Conservation (phyloP, 306 rosid genomes). For the Hippophae rhamnoides region DNA sequence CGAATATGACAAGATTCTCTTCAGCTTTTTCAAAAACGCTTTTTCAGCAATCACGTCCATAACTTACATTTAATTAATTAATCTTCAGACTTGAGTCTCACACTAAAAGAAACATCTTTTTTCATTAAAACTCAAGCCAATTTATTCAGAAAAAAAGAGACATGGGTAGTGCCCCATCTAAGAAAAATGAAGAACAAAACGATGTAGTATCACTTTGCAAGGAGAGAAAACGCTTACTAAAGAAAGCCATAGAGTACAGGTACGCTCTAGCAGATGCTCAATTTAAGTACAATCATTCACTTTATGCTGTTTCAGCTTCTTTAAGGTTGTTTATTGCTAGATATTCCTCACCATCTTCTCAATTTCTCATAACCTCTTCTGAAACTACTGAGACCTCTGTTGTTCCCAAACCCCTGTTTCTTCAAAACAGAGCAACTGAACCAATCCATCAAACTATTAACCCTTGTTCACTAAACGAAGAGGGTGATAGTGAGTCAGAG, state of each 20-base stretch:
- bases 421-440: slow-evolving; percentile 17
- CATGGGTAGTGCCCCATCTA: slow-evolving; percentile 26
- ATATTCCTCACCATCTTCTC: slow-evolving; percentile 24
- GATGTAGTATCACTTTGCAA: slow-evolving; percentile 19
- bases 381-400: slow-evolving; percentile 3
- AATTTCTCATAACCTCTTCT: slow-evolving; percentile 15
- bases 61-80: background rate
- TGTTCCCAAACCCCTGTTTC: slow-evolving; percentile 10
- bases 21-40: slow-evolving; percentile 1
- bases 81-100: background rate
- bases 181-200: slow-evolving; percentile 11
- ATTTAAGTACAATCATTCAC: slow-evolving; percentile 23
- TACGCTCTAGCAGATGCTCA: slow-evolving; percentile 27
- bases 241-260: slow-evolving; percentile 22
- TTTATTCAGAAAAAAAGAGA: slow-evolving; percentile 1
- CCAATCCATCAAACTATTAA: slow-evolving; percentile 7
- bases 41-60: background rate
- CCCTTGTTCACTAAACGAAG: background rate
- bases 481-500: background rate
- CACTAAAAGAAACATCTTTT: background rate
- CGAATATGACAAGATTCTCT: slow-evolving; percentile 2
- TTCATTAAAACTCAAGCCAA: background rate
- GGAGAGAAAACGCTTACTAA: slow-evolving; percentile 15
- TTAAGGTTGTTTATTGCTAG: slow-evolving; percentile 19
- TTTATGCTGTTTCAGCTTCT: slow-evolving; percentile 18